These are phyloP conservation scores for Exophiala sideris DNA, from an alignment of 2,329 filamentous ascomycete species.

Conservation along the genomic window DNA sequence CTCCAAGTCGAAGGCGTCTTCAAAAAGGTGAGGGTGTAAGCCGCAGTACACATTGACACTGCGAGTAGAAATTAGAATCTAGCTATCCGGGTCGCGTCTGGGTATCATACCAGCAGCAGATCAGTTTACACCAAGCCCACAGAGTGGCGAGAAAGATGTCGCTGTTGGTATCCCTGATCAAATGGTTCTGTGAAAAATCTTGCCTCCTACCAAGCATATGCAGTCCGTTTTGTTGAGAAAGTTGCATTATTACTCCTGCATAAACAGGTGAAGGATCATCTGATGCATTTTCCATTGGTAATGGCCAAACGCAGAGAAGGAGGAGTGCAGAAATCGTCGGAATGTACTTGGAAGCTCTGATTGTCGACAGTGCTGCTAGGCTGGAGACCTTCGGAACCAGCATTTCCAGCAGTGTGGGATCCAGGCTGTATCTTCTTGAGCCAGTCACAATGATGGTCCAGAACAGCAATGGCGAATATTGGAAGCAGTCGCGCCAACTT, in stretches of 20 bases:
- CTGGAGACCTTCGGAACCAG: neutral
- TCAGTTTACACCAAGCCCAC: constrained; percentile 6
- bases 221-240: constrained; percentile 8
- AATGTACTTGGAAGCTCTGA: neutral
- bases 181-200: neutral
- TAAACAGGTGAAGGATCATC: constrained; percentile 14
- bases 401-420: constrained; percentile 2
- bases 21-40: constrained; percentile 2
- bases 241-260: constrained; percentile 5
- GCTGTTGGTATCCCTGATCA: neutral
- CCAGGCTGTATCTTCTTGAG: constrained; percentile 6
- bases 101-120: constrained; percentile 6
- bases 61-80: neutral
- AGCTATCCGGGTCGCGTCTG: neutral
- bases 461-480: constrained; percentile 5
- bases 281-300: constrained; percentile 1
- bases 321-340: constrained; percentile 8
- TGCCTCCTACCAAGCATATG: constrained; percentile 1
- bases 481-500: neutral
- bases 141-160: constrained; percentile 1
- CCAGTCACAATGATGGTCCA: constrained; percentile 9
- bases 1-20: constrained; percentile 6
- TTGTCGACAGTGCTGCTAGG: neutral
- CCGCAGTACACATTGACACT: constrained; percentile 1
- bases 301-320: constrained; percentile 13